Evolutionary conservation across 257 asterid species (phyloP), one percentile per base, ranked within the genome.

Genomic region (Solanum verrucosum): DNA sequence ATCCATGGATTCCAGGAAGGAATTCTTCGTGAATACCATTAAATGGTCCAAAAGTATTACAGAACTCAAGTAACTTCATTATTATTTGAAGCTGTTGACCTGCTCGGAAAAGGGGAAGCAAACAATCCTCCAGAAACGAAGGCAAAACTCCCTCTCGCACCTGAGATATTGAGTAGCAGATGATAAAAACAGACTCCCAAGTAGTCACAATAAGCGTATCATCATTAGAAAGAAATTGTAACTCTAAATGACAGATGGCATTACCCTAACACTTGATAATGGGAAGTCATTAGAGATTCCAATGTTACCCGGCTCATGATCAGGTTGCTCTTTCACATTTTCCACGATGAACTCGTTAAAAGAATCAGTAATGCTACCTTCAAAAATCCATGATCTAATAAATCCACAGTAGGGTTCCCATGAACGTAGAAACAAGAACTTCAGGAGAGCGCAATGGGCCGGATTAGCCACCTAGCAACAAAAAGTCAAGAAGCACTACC

Each of bases 21-120:
- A 97, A 90, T 86, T 93, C 95, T 88, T 91, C 93, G 29, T 86
- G 92, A 88, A 92, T 83, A 84, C 60, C 56, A 83, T 92, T 91
- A 87, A 88, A 92, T 84, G 96, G 78, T 68, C 93, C 94, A 87
- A 87, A 91, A 91, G 82, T 88, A 87, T 90, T 90, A 82, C 95
- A 95, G 85, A 94, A 88, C 91, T 97, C 98, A 40, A 96, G 94
- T 94, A 97, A 91, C 91, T 95, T 94, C 93, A 91, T 90, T 86
- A 97, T 90, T 89, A 96, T 96, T 95, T 96, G 99, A 90, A 96
- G 98, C 93, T 97, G 99, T 92, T 95, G 99, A 88, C 99, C 99
- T 90, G 98, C 95, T 94, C 99, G 94, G 85, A 96, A 93, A 75
- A 97, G 95, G 68, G 96, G 98, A 91, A 90, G 90, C 84, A 92